Evolutionary conservation across 768 basidiomycete species (phyloP).

Genomic region (Boletus huronensis): DNA sequence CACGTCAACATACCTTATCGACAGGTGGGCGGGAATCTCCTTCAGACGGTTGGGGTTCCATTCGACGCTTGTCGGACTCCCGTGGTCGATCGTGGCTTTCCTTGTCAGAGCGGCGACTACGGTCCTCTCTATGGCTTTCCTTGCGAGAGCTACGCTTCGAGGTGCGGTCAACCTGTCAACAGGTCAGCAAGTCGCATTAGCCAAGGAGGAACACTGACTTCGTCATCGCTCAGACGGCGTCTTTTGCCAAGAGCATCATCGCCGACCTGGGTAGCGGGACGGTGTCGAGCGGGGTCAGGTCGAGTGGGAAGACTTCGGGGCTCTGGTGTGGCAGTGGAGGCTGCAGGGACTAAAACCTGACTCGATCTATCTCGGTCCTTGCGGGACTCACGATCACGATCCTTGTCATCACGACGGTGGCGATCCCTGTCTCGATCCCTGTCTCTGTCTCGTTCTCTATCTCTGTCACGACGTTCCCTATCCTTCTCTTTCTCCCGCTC

Average conservation of each 20-base stretch:
- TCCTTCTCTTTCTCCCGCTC: constrained; percentile 40
- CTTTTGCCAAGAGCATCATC: constrained; percentile 76
- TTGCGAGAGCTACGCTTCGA: constrained; percentile 82
- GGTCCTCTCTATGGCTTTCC: constrained; percentile 73
- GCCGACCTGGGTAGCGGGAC: constrained; percentile 38
- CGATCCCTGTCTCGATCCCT: constrained; percentile 40
- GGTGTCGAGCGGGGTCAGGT: constrained; percentile 57
- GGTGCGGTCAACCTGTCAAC: constrained; percentile 59
- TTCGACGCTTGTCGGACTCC: constrained; percentile 64
- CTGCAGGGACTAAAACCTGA: constrained; percentile 34
- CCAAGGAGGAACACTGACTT: constrained; percentile 45
- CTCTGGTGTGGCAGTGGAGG: constrained; percentile 37
- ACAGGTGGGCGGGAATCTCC: constrained; percentile 45
- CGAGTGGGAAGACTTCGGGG: constrained; percentile 56
- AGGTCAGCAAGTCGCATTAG: constrained; percentile 10
- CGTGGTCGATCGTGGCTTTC: constrained; percentile 63
- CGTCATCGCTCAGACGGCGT: constrained; percentile 65
- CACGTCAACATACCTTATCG: constrained; percentile 54
- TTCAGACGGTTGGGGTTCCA: constrained; percentile 58
- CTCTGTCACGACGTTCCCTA: constrained; percentile 38
- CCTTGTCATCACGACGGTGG: constrained; percentile 58
- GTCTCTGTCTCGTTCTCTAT: constrained; percentile 51
- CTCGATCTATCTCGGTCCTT: constrained; percentile 54
- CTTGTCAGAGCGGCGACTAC: constrained; percentile 66
- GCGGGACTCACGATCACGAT: constrained; percentile 58